phyloP scores from a whole-genome alignment of 2,329 filamentous ascomycete species.

The Berkeleyomyces basicola region DNA sequence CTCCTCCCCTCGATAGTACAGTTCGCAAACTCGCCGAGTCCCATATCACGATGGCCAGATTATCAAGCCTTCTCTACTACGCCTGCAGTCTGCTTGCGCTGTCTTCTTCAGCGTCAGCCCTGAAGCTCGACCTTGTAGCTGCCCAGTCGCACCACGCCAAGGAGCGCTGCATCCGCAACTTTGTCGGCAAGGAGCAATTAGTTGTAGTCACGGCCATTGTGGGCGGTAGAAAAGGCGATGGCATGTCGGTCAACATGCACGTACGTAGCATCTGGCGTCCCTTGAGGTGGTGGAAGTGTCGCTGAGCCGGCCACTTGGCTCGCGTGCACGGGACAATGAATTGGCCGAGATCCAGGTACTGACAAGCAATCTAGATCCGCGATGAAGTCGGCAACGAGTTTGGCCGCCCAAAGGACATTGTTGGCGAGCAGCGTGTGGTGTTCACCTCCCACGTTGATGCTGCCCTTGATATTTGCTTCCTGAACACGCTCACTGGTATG shows the following conservation, averaged over 20 bases:
- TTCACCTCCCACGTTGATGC: slow-evolving; percentile 88
- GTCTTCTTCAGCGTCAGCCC: slow-evolving; percentile 41
- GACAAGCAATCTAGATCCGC: slow-evolving; percentile 49
- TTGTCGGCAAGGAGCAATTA: slow-evolving; percentile 77
- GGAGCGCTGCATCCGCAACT: slow-evolving; percentile 91
- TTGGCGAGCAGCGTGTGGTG: slow-evolving; percentile 78
- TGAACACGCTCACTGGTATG: slow-evolving; percentile 63
- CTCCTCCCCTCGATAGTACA: neutral
- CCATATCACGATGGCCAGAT: slow-evolving; percentile 10
- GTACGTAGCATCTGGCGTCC: slow-evolving; percentile 32
- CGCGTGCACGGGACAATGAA: neutral
- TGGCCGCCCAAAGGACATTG: slow-evolving; percentile 75
- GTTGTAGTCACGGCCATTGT: slow-evolving; percentile 90
- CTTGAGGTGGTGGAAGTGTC: neutral
- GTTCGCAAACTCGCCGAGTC: neutral
- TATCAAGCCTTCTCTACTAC: slow-evolving; percentile 32
- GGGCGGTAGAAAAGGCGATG: slow-evolving; percentile 74
- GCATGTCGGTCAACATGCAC: slow-evolving; percentile 85
- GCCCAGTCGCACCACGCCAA: slow-evolving; percentile 41
- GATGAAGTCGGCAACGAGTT: slow-evolving; percentile 95
- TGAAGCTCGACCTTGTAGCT: slow-evolving; percentile 87
- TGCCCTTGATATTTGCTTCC: slow-evolving; percentile 92
- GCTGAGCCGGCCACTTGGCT: neutral
- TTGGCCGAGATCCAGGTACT: slow-evolving; percentile 4
- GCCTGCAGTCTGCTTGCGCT: slow-evolving; percentile 42